A percentile compares a stretch with the other conserved stretches of the same genome.
Conservation (phyloP, 495 filamentous ascomycete species). For the Hyaloscypha finlandica region DNA sequence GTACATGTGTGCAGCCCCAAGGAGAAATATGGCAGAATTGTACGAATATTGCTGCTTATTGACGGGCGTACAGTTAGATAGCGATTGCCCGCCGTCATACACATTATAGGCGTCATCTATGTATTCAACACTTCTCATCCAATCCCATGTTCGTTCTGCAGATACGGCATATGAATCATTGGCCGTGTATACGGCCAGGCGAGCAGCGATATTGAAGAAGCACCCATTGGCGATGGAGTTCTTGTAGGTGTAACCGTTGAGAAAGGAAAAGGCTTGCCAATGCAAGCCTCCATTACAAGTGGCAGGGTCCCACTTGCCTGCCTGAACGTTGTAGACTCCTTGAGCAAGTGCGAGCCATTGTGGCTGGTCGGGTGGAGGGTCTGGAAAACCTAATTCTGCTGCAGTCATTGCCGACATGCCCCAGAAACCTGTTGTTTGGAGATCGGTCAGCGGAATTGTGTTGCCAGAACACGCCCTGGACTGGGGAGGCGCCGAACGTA, state of each 20-base stretch:
- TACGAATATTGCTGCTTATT: slow-evolving; percentile 69
- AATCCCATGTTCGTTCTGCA: slow-evolving; percentile 73
- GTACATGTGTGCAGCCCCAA: slow-evolving; percentile 76
- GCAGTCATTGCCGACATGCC: slow-evolving; percentile 76
- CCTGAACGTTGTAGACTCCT: slow-evolving; percentile 79
- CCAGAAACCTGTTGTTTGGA: slow-evolving; percentile 61
- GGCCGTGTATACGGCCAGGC: slow-evolving; percentile 72
- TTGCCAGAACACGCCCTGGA: slow-evolving; percentile 48
- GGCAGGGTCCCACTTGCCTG: slow-evolving; percentile 59
- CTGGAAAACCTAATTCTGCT: slow-evolving; percentile 65
- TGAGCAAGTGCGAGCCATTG: slow-evolving; percentile 79
- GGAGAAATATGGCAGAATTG: slow-evolving; percentile 68
- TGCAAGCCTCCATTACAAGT: slow-evolving; percentile 70
- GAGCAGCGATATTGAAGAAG: slow-evolving; percentile 82
- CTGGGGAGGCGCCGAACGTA: background rate
- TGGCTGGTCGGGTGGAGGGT: slow-evolving; percentile 58
- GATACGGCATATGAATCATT: slow-evolving; percentile 76
- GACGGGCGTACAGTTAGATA: slow-evolving; percentile 60
- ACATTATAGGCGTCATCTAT: slow-evolving; percentile 63
- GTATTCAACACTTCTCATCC: slow-evolving; percentile 62
- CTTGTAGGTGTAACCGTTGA: slow-evolving; percentile 82
- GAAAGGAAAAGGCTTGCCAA: slow-evolving; percentile 78
- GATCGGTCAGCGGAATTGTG: slow-evolving; percentile 65
- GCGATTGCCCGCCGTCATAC: slow-evolving; percentile 69
- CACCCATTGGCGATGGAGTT: slow-evolving; percentile 85